Evolutionary conservation across 495 filamentous ascomycete genomes (phyloP).

Genomic region (Trichocladium uniseriatum): DNA sequence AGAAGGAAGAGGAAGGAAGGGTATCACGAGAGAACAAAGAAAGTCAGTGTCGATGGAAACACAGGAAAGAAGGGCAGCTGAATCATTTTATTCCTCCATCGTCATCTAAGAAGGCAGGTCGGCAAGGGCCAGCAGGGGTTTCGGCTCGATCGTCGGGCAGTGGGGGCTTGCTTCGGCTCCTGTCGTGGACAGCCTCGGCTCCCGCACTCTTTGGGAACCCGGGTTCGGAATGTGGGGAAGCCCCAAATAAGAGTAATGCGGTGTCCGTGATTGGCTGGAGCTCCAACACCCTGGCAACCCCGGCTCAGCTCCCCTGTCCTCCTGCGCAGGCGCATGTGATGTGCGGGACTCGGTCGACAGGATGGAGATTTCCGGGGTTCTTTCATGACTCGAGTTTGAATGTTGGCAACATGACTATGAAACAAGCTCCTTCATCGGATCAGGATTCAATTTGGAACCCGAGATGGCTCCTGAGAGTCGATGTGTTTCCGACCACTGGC

Average conservation of each 20-base stretch:
- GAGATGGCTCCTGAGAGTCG: too few species aligned
- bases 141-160: background rate
- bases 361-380: too few species aligned
- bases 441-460: too few species aligned
- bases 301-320: background rate
- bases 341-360: too few species aligned
- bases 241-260: slow-evolving; percentile 7
- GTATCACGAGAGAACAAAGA: background rate
- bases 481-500: too few species aligned
- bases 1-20: background rate
- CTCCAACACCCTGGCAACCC: background rate
- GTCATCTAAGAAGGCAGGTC: background rate
- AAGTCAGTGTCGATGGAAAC: background rate
- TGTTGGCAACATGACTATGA: too few species aligned
- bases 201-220: slow-evolving; percentile 4
- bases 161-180: slow-evolving; percentile 10
- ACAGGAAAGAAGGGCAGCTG: background rate
- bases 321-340: slow-evolving; percentile 15
- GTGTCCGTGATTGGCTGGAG: slow-evolving; percentile 12
- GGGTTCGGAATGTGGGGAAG: slow-evolving; percentile 15
- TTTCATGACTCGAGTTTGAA: too few species aligned
- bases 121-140: background rate
- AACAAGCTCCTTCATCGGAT: too few species aligned
- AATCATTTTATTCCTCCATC: slow-evolving; percentile 3
- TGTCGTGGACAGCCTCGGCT: slow-evolving; percentile 15